Evolutionary conservation across 1,139 yeast genomes (phyloP), one percentile per base, ranked within the genome.

Genomic region (Taphrina flavorubra): DNA sequence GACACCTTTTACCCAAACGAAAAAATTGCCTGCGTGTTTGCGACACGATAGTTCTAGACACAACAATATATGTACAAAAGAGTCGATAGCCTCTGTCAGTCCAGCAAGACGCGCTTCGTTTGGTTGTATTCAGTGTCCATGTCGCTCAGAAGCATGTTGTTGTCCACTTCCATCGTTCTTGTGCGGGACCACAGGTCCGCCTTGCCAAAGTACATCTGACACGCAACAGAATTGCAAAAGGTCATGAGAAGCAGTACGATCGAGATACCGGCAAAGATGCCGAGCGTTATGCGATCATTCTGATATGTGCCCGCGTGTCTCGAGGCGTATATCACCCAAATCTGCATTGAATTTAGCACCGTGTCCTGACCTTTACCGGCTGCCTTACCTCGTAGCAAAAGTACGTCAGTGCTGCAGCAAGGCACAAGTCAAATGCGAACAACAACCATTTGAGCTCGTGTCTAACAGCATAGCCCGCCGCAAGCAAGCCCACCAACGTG

Each of bases 251-350:
- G 74, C 51, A 84, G 76, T 0, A 81, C 74, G 25, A 83, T 73
- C 0, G 86, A 83, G 47, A 84, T 76, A 1, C 80, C 81, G 0
- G 86, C 71, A 75, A 84, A 84, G 0, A 81, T 77, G 5, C 84
- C 78, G 59, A 84, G 76, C 8, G 86, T 82, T 68, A 81, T 83
- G 47, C 85, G 75, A 1, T 86, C 85, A 0, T 85, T 83, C 69
- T 82, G 78, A 74, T 83, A 84, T 55, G 77, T 78, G 46, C 75
- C 74, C 2, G 81, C 85, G 56, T 83, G 79, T 64, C 79, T 78
- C 67, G 82, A 81, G 55, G 85, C 82, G 74, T 78, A 84, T 74
- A 84, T 78, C 55, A 86, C 76, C 51, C 84, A 80, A 70, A 82
- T 77, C 67, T 63, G 31, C 31, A 36, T 7, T 7, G 25, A 7